Evolutionary conservation across 1,139 yeast genomes (phyloP), one percentile per base, ranked within the genome.

Genomic region (Scheffersomyces cryptocercus): DNA sequence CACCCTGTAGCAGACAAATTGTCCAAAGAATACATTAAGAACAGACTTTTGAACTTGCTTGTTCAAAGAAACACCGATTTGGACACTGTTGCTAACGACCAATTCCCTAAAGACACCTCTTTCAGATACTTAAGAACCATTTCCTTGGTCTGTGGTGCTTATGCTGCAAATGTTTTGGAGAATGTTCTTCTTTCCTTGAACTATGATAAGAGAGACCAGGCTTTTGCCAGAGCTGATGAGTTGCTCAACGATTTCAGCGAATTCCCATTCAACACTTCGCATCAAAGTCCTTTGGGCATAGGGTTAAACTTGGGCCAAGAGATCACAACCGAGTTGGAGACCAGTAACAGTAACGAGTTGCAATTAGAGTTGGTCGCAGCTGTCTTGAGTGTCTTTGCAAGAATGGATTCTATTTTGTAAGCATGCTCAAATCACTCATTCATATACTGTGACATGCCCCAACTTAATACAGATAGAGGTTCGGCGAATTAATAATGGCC

Each of bases 111-210:
- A 20, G 77, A 79, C 12, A 79, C 88, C 7, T 81, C 87, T 28
- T 86, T 82, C 71, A 81, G 84, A 54, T 77, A 80, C 59, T 74
- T 93, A 49, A 81, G 99, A 58, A 77, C 96, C 4, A 76, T 93
- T 40, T 79, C 95, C 13, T 78, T 95, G 55, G 88, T 90, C 20
- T 84, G 93, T 56, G 96, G 96, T 13, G 82, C 97, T 11, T 89
- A 88, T 62, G 97, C 98, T 35, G 99, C 97, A 37, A 93, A 90
- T 60, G 99, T 93, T 13, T 78, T 93, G 56, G 99, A 93, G 61
- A 95, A 93, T 60, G 95, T 90, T 5, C 75, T 91, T 46, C 76
- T 85, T 40, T 77, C 85, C 31, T 74, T 91, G 53, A 86, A 85
- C 54, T 90, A 89, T 62, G 97, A 90, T 54, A 88, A 85, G 52